Evolutionary conservation across 2,329 filamentous ascomycete species (phyloP), one percentile per base, ranked within the genome.

Genomic region (Cercospora brassicicola): DNA sequence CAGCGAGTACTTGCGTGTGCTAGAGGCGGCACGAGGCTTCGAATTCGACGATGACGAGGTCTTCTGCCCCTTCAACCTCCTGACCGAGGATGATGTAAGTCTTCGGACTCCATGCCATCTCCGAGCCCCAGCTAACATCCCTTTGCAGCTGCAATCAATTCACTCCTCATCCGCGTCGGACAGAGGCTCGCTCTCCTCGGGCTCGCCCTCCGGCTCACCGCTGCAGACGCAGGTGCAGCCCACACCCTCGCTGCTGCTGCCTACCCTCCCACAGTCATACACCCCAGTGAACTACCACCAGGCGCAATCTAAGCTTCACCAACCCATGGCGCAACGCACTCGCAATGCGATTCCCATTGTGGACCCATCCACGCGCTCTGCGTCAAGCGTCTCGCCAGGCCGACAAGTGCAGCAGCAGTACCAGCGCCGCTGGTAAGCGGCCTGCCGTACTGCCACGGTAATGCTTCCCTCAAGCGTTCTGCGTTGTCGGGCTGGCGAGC

Each of bases 311-410:
- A 97, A 96, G 84, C 85, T 96, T 71, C 93, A 97, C 82, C 94
- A 97, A 84, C 93, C 94, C 69, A 87, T 94, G 70, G 92, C 94
- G 70, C 92, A 94, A 72, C 92, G 95, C 74, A 89, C 91, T 67
- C 92, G 93, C 81, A 98, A 97, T 81, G 93, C 95, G 77, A 98
- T 98, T 74, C 94, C 94, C 68, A 99, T 99, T 79, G 92, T 98
- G 82, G 96, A 99, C 85, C 95, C 95, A 64, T 91, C 88, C 74
- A 97, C 94, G 66, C 93, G 95, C 77, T 89, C 93, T 77, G 90
- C 97, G 84, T 90, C 93, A 66, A 96, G 93, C 83, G 86, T 90
- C 77, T 89, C 88, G 65, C 88, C 88, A 68, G 86, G 83, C 78
- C 85, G 88, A 73, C 79, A 81, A 82, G 86, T 87, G 84, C 88